These are phyloP conservation scores for Trametes cingulata DNA, from an alignment of 768 basidiomycete genomes.

Conservation along the genomic window DNA sequence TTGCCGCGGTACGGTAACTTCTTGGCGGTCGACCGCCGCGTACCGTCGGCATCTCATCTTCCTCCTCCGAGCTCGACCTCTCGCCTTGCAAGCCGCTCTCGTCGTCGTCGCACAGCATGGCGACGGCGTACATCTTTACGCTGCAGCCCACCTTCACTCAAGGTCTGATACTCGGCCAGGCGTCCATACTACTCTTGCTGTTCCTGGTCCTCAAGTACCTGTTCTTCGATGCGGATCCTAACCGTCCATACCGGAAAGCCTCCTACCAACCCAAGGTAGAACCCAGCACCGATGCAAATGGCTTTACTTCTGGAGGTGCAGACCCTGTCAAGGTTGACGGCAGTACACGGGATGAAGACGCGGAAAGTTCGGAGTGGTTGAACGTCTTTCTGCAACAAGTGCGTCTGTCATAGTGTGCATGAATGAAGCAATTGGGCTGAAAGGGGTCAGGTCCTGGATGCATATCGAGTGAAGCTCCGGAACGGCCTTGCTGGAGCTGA, in stretches of 20 bases:
- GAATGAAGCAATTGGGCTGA: background rate
- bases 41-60: constrained; percentile 7
- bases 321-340: background rate
- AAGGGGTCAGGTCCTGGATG: constrained; percentile 56
- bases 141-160: constrained; percentile 93
- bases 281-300: constrained; percentile 36
- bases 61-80: constrained; percentile 11
- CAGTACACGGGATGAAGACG: constrained; percentile 25
- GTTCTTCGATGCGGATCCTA: constrained; percentile 77
- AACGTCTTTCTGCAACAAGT: constrained; percentile 86
- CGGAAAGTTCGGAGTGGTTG: constrained; percentile 90
- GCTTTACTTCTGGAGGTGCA: background rate
- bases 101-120: constrained; percentile 31
- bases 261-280: constrained; percentile 63
- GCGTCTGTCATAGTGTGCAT: background rate
- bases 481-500: constrained; percentile 67
- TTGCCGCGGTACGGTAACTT: background rate
- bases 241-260: constrained; percentile 53
- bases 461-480: constrained; percentile 77
- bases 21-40: background rate
- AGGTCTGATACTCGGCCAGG: constrained; percentile 89
- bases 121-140: constrained; percentile 63
- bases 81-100: background rate
- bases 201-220: constrained; percentile 89
- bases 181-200: constrained; percentile 79